phyloP scores from a whole-genome alignment of 2,329 filamentous ascomycete species.

The Microdochium nivale region DNA sequence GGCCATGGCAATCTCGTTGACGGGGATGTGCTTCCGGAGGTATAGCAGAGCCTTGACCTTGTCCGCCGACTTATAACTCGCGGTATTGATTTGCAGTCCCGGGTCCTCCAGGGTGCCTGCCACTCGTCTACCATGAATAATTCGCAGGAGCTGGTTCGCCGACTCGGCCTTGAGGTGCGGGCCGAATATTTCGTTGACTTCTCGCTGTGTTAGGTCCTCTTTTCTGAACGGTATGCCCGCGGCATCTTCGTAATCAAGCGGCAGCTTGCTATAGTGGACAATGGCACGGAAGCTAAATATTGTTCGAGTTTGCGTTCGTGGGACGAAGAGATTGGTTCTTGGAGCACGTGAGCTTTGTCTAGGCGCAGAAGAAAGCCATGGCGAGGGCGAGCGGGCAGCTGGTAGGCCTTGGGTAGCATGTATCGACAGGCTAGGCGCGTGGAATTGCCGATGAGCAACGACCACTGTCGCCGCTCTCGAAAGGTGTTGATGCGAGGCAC shows the following conservation, averaged over 20 bases:
- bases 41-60: constrained; percentile 41
- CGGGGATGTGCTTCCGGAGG: constrained; percentile 42
- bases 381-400: not conserved
- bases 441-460: not conserved
- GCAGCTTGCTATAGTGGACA: constrained; percentile 49
- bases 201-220: constrained; percentile 36
- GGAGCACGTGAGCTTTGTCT: not conserved
- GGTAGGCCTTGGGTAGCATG: not conserved
- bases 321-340: constrained; percentile 2
- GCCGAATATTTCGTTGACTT: constrained; percentile 43
- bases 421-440: not conserved
- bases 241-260: constrained; percentile 45
- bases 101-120: constrained; percentile 57
- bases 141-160: constrained; percentile 46
- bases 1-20: constrained; percentile 53
- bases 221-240: constrained; percentile 44
- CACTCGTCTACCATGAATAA: constrained; percentile 55
- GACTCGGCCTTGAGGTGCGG: constrained; percentile 28
- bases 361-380: not conserved
- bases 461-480: not conserved
- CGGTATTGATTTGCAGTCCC: constrained; percentile 36
- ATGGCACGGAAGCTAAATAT: constrained; percentile 26
- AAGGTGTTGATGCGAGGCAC: not conserved
- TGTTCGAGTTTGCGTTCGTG: constrained; percentile 14
- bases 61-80: constrained; percentile 30